A percentile compares a stretch with the other conserved stretches of the same genome.
Evolutionary conservation across 1,284 basidiomycete species (phyloP).

Genomic region (Tilletia indica): DNA sequence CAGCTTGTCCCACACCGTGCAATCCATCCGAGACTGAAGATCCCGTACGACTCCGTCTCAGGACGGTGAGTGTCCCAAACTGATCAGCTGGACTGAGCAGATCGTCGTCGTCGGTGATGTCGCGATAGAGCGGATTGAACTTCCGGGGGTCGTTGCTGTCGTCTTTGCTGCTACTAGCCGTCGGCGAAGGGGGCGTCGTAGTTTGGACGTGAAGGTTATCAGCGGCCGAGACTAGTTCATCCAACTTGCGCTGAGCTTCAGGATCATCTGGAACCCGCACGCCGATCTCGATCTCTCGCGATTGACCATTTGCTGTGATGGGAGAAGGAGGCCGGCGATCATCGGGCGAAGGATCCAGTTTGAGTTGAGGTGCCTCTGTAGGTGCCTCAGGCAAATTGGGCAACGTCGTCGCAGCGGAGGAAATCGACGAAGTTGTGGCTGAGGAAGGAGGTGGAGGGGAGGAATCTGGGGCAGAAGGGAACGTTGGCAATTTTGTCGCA

Average conservation of each 20-base stretch:
- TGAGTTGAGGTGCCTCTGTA: neutral
- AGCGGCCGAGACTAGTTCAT: neutral
- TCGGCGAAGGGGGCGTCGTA: neutral
- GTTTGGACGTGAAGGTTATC: neutral
- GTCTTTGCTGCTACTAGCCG: neutral
- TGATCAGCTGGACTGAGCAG: neutral
- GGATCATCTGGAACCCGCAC: neutral
- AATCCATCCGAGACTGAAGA: neutral
- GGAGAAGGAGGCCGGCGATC: neutral
- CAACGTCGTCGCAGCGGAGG: neutral
- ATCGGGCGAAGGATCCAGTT: neutral
- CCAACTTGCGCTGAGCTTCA: slow-evolving; percentile 7
- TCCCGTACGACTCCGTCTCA: slow-evolving; percentile 7
- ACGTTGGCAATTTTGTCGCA: neutral
- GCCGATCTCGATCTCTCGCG: slow-evolving; percentile 9
- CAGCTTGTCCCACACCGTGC: slow-evolving; percentile 5
- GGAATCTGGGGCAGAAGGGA: neutral
- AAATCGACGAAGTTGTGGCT: neutral
- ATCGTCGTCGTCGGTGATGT: slow-evolving; percentile 16
- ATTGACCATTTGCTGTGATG: neutral
- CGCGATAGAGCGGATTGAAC: neutral
- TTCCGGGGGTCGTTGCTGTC: neutral
- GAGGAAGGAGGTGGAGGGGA: neutral
- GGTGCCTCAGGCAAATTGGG: slow-evolving; percentile 12
- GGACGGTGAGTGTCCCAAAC: slow-evolving; percentile 1